Percentiles rank a stretch among this genome's conserved stretches.
Conservation (phyloP, 306 rosid species). For the Psophocarpus tetragonolobus region DNA sequence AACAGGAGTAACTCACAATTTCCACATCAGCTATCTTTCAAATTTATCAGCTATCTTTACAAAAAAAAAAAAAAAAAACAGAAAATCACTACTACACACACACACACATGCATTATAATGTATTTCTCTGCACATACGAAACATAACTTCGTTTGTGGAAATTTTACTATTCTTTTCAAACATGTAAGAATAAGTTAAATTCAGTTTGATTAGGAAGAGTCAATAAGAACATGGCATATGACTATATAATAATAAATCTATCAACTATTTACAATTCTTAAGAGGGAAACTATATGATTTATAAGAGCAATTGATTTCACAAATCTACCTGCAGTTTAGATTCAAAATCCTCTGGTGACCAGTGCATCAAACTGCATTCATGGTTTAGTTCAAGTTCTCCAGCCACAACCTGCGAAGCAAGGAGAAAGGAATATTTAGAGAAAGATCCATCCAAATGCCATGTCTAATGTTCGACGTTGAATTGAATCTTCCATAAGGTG, state of each 20-base stretch:
- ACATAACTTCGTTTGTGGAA: not conserved
- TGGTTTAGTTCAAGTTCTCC: constrained; percentile 95
- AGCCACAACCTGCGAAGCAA: constrained; percentile 79
- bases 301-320: constrained; percentile 9
- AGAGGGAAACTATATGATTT: not conserved
- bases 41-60: no score
- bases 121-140: not conserved
- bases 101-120: not conserved
- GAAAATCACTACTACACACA: not conserved
- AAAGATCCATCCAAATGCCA: constrained; percentile 6
- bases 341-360: constrained; percentile 96
- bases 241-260: constrained; percentile 7
- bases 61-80: not conserved
- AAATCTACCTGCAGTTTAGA: constrained; percentile 79
- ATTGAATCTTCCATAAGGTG: constrained; percentile 2
- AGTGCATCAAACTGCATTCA: constrained; percentile 83
- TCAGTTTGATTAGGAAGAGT: not conserved
- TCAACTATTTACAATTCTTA: constrained; percentile 2
- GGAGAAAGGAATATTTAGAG: constrained; percentile 19
- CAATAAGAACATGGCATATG: not conserved
- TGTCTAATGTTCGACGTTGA: not conserved
- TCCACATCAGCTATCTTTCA: not conserved
- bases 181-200: not conserved
- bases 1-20: not conserved
- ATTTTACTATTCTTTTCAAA: not conserved